A percentile compares a stretch with the other conserved stretches of the same genome.
phyloP scores from a whole-genome alignment of 257 asterid genomes.

The Dorcoceras hygrometricum region DNA sequence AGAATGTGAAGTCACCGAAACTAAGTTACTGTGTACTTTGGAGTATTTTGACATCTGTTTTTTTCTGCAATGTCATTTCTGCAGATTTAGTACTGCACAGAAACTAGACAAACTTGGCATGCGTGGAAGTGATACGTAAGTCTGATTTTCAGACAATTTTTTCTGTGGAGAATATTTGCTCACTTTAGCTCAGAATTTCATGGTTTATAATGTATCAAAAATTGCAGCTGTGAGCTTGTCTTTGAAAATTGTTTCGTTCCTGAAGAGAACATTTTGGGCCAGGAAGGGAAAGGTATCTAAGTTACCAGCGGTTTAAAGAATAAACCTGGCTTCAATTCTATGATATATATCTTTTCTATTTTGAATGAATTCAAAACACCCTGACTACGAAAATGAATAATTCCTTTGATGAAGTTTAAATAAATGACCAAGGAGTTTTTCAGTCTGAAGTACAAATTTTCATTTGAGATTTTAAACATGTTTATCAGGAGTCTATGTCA shows the following conservation, averaged over 20 bases:
- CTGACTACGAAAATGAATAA: not conserved
- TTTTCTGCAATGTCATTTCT: constrained; percentile 25
- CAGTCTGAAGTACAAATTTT: constrained; percentile 1
- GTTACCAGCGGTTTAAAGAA: not conserved
- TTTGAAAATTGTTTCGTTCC: constrained; percentile 95
- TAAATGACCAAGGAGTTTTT: not conserved
- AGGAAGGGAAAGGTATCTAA: constrained; percentile 89
- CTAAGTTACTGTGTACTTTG: not conserved
- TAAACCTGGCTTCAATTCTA: not conserved
- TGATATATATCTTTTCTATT: too few species aligned
- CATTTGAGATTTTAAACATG: constrained; percentile 1
- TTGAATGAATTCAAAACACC: not conserved
- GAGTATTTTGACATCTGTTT: constrained; percentile 13
- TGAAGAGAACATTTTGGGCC: constrained; percentile 79
- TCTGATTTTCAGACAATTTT: constrained; percentile 21
- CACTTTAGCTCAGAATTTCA: constrained; percentile 18
- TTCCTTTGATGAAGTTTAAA: not conserved
- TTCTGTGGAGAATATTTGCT: constrained; percentile 15
- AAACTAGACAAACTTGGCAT: constrained; percentile 96
- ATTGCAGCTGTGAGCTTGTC: constrained; percentile 94
- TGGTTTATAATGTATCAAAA: constrained; percentile 20
- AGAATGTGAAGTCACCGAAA: not conserved
- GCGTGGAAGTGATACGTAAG: constrained; percentile 99
- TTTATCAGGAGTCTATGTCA: constrained; percentile 86
- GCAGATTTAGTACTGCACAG: constrained; percentile 98